Evolutionary conservation across 2,329 filamentous ascomycete species (phyloP).

Genomic region (Alternaria infectoria): DNA sequence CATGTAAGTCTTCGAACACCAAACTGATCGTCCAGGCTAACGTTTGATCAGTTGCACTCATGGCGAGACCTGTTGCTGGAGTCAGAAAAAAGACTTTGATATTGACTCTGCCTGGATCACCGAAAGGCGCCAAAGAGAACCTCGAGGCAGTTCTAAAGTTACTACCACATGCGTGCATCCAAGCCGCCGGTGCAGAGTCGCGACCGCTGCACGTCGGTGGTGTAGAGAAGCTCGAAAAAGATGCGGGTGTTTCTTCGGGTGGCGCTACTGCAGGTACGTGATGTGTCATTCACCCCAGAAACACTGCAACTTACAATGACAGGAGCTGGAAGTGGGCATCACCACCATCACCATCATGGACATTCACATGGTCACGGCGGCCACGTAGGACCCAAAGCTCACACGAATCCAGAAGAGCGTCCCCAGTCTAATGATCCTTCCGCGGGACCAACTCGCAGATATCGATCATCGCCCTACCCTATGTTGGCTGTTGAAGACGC

Average conservation of each 20-base stretch:
- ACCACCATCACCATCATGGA: constrained; percentile 54
- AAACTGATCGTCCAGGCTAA: constrained; percentile 4
- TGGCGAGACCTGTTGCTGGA: constrained; percentile 92
- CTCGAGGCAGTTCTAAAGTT: constrained; percentile 85
- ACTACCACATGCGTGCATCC: constrained; percentile 92
- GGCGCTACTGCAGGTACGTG: constrained; percentile 21
- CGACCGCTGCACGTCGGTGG: constrained; percentile 80
- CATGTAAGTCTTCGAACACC: constrained; percentile 67
- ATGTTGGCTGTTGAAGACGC: constrained; percentile 90
- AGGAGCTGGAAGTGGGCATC: constrained; percentile 39
- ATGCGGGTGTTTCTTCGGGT: constrained; percentile 65
- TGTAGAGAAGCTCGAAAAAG: constrained; percentile 80
- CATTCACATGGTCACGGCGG: constrained; percentile 62
- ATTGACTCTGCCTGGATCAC: constrained; percentile 89
- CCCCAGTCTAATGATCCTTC: constrained; percentile 65
- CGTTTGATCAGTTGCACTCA: constrained; percentile 77
- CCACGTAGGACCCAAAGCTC: constrained; percentile 64
- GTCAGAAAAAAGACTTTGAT: constrained; percentile 82
- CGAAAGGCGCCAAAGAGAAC: constrained; percentile 94
- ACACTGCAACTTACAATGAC: background rate
- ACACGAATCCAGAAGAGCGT: constrained; percentile 69
- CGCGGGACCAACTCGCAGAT: constrained; percentile 69
- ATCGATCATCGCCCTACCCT: constrained; percentile 87
- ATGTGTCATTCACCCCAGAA: background rate
- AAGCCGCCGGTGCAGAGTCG: constrained; percentile 84